Evolutionary conservation across 179 eudicot genomes (phyloP), one percentile per base, ranked within the genome.

Genomic region (Silene coronaria): DNA sequence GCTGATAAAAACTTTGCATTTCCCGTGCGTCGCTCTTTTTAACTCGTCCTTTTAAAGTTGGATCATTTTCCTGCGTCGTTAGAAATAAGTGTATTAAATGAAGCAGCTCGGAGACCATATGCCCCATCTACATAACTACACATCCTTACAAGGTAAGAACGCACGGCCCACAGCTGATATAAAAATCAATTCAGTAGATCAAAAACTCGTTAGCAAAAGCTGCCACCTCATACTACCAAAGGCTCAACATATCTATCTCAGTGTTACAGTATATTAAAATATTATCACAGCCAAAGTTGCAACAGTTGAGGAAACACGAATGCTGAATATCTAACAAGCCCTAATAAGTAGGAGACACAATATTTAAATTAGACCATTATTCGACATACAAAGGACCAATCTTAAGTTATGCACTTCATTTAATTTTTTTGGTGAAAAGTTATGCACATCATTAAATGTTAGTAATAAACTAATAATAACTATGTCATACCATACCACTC

Each of bases 1-100:
- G 97, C 83, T 89, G 96, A 87, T 96, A 96, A 87, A 93, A 96
- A 88, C 98, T 96, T 86, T 91, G 98, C 99, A 96, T 96, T 82
- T 96, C 99, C 23, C 96, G 92, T 21, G 99, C 96, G 77, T 96
- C 99, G 74, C 98, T 96, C 85, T 93, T 89, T 75, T 91, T 93
- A 13, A 93, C 97, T 77, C 99, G 88, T 69, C 96, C 98, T 84
- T 83, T 91, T 75, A 93, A 83, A 6, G 98, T 93, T 30, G 98
- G 98, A 82, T 96, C 99, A 86, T 96, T 91, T 81, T 96, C 99
- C 98, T 96, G 86, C 59, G 55, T n/a, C 1, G 21, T 53, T 11
- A 30, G 5, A 73, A 13, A 14, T 58, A 21, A 21, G 57, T 38
- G 42, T 23, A 46, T 23, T 17, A 67, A 28, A 27, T 19, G 22